Base-by-base conservation (phyloP, 192 early-diverging fungal species). In the Coemansia biformis region DNA sequence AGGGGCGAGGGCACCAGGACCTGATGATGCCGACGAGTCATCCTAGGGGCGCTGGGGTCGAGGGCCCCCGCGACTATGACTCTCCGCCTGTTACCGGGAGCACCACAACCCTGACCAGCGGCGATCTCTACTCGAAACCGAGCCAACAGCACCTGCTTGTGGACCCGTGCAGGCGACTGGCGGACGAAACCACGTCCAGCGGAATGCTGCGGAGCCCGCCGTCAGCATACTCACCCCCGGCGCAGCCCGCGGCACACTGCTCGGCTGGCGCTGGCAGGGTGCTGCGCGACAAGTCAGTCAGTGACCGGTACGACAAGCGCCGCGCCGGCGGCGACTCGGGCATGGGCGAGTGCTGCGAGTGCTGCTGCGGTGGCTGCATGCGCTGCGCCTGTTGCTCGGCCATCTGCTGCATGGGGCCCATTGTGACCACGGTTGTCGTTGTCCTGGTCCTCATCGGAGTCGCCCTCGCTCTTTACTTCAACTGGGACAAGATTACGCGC, bases 381-480 rank as follows among this genome's bases (percentile, higher is more conserved):
- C 50, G 57, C 17, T 68, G 65, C 43, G 22, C 64, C 1, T 75
- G 72, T 46, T 53, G 60, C 35, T 31, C 59, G 16, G 22, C 16
- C 0, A 58, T 53, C 38, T 63, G 72, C 38, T 68, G 72, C 48
- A 26, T 65, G 35, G 41, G 57, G 22, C 72, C 72, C 13, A 52
- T 68, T 3, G 37, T 75, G 28, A 45, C 57, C 5, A 56, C 59
- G 42, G 43, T 55, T 14, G 40, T 75, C 18, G 30, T 55, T 4
- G 11, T 68, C 16, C 32, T 59, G 13, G 61, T 60, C 10, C 48
- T 63, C 5, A 60, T 66, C 17, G 72, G 72, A 2, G 54, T 56
- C 26, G 72, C 65, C 1, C 48, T 75, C 36, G 72, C 56, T 7
- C 55, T 75, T n/a, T 75, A 75, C 47, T 75, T 75, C 26, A 75